A percentile compares a stretch with the other conserved stretches of the same genome.
phyloP scores from a whole-genome alignment of 108 stramenopile genomes.

The Cyclotella choctawhatcheeana region DNA sequence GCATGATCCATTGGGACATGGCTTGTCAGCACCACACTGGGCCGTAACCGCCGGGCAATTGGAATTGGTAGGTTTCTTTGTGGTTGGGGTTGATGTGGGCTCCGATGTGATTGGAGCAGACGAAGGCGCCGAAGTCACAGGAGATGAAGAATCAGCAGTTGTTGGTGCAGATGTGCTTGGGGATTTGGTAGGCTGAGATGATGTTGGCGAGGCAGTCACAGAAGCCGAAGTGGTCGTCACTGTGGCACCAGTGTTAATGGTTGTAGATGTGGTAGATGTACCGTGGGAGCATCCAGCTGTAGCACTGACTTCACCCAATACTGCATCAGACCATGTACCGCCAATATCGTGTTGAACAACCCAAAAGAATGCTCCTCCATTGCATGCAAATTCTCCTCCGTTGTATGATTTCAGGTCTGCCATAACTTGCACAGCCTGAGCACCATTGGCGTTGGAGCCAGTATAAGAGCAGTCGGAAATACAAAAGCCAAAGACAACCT shows the following conservation, averaged over 20 bases:
- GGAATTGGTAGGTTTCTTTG: background rate
- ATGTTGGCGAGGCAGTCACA: background rate
- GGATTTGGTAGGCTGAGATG: background rate
- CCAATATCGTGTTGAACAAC: constrained; percentile 51
- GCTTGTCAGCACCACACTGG: background rate
- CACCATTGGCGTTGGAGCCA: constrained; percentile 33
- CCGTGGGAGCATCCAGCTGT: background rate
- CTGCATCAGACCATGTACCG: background rate
- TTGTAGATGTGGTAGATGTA: background rate
- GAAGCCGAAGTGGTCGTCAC: background rate
- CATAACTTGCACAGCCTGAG: constrained; percentile 48
- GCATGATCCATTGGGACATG: no score
- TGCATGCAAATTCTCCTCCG: constrained; percentile 39
- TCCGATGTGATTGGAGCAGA: no score
- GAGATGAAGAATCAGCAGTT: background rate
- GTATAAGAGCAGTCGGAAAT: constrained; percentile 57
- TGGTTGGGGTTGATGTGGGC: no score
- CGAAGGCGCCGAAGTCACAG: background rate
- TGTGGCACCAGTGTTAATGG: background rate
- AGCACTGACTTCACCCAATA: background rate
- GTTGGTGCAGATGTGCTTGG: background rate
- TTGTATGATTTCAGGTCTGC: constrained; percentile 29
- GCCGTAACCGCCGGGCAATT: background rate
- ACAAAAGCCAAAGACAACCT: constrained; percentile 65
- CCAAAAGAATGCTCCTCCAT: constrained; percentile 72